These are phyloP conservation scores for Oehlia diaphana DNA, from an alignment of 192 early-diverging fungal species.

Conservation along the genomic window DNA sequence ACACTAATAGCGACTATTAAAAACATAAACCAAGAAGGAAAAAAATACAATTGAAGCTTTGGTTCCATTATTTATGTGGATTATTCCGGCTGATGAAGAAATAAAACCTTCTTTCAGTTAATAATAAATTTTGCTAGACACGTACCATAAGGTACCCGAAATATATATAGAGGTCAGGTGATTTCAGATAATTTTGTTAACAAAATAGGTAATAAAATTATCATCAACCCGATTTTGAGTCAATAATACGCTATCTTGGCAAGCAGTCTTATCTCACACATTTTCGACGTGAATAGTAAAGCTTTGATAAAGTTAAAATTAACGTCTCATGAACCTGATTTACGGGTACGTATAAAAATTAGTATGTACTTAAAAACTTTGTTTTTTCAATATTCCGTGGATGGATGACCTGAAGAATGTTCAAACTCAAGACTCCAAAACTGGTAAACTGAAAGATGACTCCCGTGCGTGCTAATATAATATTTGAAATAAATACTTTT, in stretches of 20 bases:
- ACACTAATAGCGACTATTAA: constrained; percentile 1
- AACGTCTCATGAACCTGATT: background rate
- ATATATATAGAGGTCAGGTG: too few relatives aligned
- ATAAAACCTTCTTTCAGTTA: too few relatives aligned
- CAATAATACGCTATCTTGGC: too few relatives aligned
- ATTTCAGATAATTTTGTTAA: too few relatives aligned
- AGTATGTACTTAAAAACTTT: constrained; percentile 2
- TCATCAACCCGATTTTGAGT: too few relatives aligned
- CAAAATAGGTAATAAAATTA: too few relatives aligned
- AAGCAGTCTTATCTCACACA: too few relatives aligned
- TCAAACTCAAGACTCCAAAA: background rate
- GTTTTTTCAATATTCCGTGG: background rate
- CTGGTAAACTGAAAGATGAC: background rate
- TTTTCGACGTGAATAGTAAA: constrained; percentile 14
- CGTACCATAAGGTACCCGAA: too few relatives aligned
- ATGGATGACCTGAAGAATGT: background rate
- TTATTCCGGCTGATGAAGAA: background rate
- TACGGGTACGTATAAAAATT: constrained; percentile 13
- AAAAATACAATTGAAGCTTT: background rate
- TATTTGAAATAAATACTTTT: background rate
- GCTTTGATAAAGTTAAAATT: background rate
- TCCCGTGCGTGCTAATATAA: background rate
- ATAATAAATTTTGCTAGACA: too few relatives aligned
- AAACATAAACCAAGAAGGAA: constrained; percentile 7
- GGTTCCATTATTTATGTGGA: constrained; percentile 12